A percentile compares a stretch with the other conserved stretches of the same genome.
phyloP scores from a whole-genome alignment of 2,329 filamentous ascomycete species.

The Ophiostoma ulmi region DNA sequence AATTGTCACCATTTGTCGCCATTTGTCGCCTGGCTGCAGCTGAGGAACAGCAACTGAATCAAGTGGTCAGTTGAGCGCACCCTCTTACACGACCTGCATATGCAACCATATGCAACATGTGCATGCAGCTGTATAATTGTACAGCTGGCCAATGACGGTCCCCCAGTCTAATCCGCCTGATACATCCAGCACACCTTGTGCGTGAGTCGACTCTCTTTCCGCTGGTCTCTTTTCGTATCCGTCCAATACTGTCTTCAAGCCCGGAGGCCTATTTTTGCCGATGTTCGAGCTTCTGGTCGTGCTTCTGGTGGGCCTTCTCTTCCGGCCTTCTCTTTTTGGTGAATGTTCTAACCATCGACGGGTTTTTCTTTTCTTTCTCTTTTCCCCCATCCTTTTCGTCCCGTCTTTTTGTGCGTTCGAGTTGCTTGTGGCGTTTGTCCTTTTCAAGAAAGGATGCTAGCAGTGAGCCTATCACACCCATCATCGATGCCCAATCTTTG shows the following conservation, averaged over 20 bases:
- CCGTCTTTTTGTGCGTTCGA: neutral
- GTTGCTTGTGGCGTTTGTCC: neutral
- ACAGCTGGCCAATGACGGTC: conserved; percentile 27
- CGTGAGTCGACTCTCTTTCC: conserved; percentile 1
- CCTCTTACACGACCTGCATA: conserved; percentile 24
- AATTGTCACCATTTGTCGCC: conserved; percentile 15
- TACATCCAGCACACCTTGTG: conserved; percentile 22
- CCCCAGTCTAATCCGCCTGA: conserved; percentile 28
- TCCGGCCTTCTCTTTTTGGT: neutral
- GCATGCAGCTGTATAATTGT: conserved; percentile 15
- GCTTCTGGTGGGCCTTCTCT: neutral
- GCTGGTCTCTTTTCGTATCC: conserved; percentile 4
- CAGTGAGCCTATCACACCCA: neutral
- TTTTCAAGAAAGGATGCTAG: neutral
- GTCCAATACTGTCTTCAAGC: conserved; percentile 15
- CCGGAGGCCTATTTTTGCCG: conserved; percentile 1
- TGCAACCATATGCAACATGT: conserved; percentile 18
- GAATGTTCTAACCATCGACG: neutral
- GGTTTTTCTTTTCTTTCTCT: no score
- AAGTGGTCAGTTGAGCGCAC: conserved; percentile 25
- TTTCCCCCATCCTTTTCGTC: neutral
- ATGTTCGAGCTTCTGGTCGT: neutral
- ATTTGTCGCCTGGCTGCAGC: conserved; percentile 24
- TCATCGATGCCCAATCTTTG: neutral
- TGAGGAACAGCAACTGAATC: conserved; percentile 17